Evolutionary conservation across 2,329 filamentous ascomycete species (phyloP).

Genomic region (Graphilbum ipis-grandicollis): DNA sequence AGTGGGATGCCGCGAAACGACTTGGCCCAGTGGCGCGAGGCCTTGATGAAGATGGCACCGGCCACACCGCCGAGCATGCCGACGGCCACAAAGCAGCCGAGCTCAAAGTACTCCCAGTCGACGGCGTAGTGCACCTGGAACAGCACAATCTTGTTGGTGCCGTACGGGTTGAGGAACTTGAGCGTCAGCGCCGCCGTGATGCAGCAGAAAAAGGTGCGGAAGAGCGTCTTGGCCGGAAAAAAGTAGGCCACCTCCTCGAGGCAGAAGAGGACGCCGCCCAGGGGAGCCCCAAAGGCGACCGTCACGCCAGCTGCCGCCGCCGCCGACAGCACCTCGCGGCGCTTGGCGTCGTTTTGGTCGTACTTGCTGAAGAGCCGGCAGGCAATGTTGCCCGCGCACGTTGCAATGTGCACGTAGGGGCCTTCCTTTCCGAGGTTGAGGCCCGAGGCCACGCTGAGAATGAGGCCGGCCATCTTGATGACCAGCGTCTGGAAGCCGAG

Average conservation of each 20-base stretch:
- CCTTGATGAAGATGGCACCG: constrained; percentile 93
- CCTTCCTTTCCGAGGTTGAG: constrained; percentile 88
- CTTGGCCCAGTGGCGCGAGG: constrained; percentile 74
- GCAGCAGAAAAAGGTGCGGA: constrained; percentile 95
- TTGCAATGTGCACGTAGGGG: constrained; percentile 93
- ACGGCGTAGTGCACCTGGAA: constrained; percentile 83
- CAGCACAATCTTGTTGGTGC: constrained; percentile 88
- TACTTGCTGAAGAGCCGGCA: constrained; percentile 93
- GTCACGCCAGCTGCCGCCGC: constrained; percentile 83
- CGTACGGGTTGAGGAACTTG: constrained; percentile 92
- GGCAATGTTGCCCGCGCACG: constrained; percentile 86
- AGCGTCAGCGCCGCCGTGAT: constrained; percentile 81
- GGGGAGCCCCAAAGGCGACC: constrained; percentile 81
- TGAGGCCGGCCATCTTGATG: constrained; percentile 66
- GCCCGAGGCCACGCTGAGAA: constrained; percentile 82
- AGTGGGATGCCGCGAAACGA: constrained; percentile 65
- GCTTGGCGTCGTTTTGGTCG: constrained; percentile 81
- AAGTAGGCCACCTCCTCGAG: constrained; percentile 95
- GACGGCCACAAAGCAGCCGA: constrained; percentile 69
- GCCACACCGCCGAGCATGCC: constrained; percentile 70
- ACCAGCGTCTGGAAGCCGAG: constrained; percentile 74
- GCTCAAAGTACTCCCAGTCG: constrained; percentile 90
- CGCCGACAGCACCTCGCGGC: constrained; percentile 84
- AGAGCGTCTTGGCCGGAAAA: constrained; percentile 92
- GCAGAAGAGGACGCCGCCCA: constrained; percentile 78